Conservation (phyloP, 148 eudicot species). For the Linanthus parryae region DNA sequence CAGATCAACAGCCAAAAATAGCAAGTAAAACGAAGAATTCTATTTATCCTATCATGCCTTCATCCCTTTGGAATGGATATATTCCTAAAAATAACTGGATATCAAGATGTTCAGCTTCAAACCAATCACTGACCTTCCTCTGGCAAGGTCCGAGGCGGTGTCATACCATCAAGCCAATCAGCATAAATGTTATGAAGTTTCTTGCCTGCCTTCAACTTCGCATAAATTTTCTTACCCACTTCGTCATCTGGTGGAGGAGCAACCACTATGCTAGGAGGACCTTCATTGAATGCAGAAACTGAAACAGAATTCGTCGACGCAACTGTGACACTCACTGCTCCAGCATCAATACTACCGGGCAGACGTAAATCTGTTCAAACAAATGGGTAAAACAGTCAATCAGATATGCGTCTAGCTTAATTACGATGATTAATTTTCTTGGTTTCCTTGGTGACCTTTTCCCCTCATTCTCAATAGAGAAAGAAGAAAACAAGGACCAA, state of each 20-base stretch:
- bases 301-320: conserved; percentile 24
- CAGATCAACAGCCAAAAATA: too few relatives aligned
- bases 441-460: too few relatives aligned
- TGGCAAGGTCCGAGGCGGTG: conserved; percentile 30
- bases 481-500: too few relatives aligned
- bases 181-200: conserved; percentile 72
- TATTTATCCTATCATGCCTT: neutral
- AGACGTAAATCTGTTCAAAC: conserved; percentile 38
- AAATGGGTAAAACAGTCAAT: neutral
- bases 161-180: conserved; percentile 70
- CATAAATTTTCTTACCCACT: conserved; percentile 27
- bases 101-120: neutral
- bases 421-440: too few relatives aligned
- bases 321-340: conserved; percentile 7
- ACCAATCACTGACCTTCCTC: conserved; percentile 21
- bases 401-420: neutral
- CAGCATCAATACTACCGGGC: conserved; percentile 37
- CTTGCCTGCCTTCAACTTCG: conserved; percentile 55
- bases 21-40: neutral
- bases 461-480: too few relatives aligned
- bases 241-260: conserved; percentile 32
- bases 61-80: conserved; percentile 1
- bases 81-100: neutral
- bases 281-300: conserved; percentile 20
- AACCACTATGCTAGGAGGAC: conserved; percentile 14